Percentiles rank a stretch among this genome's conserved stretches.
Conservation (phyloP, 441 rosid species). For the Bocquillonia castaneifolia region DNA sequence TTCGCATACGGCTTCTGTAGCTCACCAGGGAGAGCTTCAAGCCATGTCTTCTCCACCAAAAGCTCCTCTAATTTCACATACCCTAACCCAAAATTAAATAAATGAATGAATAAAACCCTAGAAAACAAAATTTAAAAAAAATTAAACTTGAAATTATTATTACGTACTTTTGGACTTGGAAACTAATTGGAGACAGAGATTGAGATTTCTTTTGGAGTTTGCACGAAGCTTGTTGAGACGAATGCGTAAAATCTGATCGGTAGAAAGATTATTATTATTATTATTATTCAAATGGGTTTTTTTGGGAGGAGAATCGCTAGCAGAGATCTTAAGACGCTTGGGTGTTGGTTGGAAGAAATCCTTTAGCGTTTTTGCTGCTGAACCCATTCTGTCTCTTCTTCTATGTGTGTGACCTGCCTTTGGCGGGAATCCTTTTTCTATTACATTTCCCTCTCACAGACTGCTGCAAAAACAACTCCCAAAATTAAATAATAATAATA, state of each 20-base stretch:
- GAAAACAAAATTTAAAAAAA: neutral
- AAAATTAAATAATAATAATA: no score
- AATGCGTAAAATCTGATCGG: conserved; percentile 48
- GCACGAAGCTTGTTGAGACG: conserved; percentile 62
- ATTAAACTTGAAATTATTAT: neutral
- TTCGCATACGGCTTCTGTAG: conserved; percentile 60
- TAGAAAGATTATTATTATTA: conserved; percentile 2
- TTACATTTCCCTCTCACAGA: no score
- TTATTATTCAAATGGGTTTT: neutral
- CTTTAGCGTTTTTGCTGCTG: conserved; percentile 51
- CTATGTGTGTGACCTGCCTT: conserved; percentile 5
- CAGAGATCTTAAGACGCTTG: conserved; percentile 56
- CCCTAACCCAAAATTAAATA: conserved; percentile 28
- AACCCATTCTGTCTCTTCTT: conserved; percentile 22
- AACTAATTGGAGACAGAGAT: conserved; percentile 55
- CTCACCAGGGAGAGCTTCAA: conserved; percentile 64
- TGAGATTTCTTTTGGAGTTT: conserved; percentile 63
- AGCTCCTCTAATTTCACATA: conserved; percentile 63
- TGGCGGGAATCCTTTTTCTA: no score
- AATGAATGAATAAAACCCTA: conserved; percentile 6
- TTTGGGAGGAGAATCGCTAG: conserved; percentile 5
- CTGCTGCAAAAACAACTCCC: no score
- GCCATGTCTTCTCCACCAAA: conserved; percentile 78
- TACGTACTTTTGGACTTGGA: conserved; percentile 55
- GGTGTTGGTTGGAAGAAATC: conserved; percentile 64